Evolutionary conservation across 148 eudicot species (phyloP).

Genomic region (Cornus kousa): DNA sequence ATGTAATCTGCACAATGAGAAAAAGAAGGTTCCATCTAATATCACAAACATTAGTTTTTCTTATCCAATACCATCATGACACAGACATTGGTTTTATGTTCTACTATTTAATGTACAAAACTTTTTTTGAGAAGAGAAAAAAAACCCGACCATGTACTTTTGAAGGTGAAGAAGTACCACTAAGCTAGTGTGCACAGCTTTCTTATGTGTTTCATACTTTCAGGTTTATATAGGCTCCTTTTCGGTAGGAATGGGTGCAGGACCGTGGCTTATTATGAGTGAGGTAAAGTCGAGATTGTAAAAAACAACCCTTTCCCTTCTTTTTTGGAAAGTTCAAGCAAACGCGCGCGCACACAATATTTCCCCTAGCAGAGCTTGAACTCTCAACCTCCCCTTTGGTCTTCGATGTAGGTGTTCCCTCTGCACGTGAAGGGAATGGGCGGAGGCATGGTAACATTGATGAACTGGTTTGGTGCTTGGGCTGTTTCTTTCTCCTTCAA

Average conservation of each 20-base stretch:
- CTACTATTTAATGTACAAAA: no score
- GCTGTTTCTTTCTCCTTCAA: conserved; percentile 44
- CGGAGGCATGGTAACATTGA: conserved; percentile 36
- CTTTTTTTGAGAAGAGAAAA: background rate
- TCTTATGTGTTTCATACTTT: background rate
- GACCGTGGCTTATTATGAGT: conserved; percentile 62
- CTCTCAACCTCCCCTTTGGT: background rate
- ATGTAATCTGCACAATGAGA: no score
- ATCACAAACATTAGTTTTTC: background rate
- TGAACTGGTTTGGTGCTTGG: conserved; percentile 49
- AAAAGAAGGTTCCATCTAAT: no score
- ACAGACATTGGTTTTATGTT: no score
- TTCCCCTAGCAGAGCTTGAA: no score
- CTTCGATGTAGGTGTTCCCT: conserved; percentile 34
- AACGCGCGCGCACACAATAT: no score
- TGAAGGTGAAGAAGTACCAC: no score
- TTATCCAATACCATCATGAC: no score
- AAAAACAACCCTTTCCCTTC: no score
- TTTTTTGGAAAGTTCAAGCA: background rate
- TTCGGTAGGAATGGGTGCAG: conserved; percentile 62
- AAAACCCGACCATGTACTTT: no score
- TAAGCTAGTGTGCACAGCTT: no score
- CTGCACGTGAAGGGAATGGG: conserved; percentile 40
- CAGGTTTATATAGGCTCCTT: conserved; percentile 60
- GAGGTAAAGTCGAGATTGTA: conserved; percentile 34